These are phyloP conservation scores for Nakazawaea populi DNA, from an alignment of 805 yeast species.

Conservation along the genomic window DNA sequence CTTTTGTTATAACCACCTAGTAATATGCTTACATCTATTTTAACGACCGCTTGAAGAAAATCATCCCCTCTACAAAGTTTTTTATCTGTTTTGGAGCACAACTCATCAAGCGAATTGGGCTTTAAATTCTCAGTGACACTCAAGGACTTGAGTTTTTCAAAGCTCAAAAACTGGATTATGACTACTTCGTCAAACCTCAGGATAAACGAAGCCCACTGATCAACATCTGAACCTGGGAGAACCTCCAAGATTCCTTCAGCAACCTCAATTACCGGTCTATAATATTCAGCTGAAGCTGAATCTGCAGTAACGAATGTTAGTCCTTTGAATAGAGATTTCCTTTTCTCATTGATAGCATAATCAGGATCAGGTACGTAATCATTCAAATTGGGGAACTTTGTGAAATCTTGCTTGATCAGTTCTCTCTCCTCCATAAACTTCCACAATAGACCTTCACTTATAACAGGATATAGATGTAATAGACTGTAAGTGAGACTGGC, in stretches of 20 bases:
- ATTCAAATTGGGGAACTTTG: constrained; percentile 1
- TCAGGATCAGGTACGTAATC: neutral
- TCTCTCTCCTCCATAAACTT: neutral
- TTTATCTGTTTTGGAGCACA: neutral
- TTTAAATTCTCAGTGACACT: neutral
- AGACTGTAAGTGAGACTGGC: constrained; percentile 4
- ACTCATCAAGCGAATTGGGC: neutral
- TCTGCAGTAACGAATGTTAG: constrained; percentile 6
- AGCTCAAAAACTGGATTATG: constrained; percentile 2
- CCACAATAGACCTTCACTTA: constrained; percentile 3
- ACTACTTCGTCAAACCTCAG: neutral
- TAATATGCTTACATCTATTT: neutral
- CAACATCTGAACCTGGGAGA: neutral
- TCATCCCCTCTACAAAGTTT: constrained; percentile 6
- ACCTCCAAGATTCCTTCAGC: constrained; percentile 3
- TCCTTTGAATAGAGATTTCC: constrained; percentile 2
- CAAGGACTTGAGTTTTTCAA: constrained; percentile 1
- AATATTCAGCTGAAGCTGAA: neutral
- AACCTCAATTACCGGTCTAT: neutral
- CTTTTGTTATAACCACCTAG: constrained; percentile 3
- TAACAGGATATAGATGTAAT: constrained; percentile 4
- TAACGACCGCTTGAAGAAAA: constrained; percentile 2
- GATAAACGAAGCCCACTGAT: neutral
- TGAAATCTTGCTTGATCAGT: neutral
- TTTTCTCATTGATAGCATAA: neutral